Evolutionary conservation across 2,329 filamentous ascomycete species (phyloP), one percentile per base, ranked within the genome.

Genomic region (Salinomyces thailandicus): DNA sequence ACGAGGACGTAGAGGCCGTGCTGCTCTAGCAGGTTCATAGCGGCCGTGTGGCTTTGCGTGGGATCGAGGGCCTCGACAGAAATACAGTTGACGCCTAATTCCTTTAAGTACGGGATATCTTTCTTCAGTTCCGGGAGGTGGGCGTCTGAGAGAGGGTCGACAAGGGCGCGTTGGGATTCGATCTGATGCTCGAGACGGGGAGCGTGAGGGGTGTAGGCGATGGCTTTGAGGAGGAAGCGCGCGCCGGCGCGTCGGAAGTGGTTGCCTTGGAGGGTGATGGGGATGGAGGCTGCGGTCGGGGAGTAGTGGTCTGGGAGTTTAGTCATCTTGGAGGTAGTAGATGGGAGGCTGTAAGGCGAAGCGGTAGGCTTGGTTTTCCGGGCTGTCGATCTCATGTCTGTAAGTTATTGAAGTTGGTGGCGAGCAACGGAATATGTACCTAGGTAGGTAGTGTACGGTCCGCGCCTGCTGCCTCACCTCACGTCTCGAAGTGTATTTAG

Each of bases 191-290:
- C 24, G 15, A 29, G 14, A 19, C 37, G 20, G 7, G 24, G n/a
- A 9, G 35, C 14, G 17, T 36, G 33, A 16, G 44, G 40, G 30
- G 30, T 37, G 38, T 51, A 49, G 9, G 37, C 43, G 19, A 49
- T 36, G 34, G 46, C 48, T 44, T 47, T 47, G 43, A 51, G 39
- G 15, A 51, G 31, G 42, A 49, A 49, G 18, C 43, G 30, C 32
- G 41, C 32, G 2, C 33, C 35, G n/a, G 29, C 35, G 12, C 33
- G 36, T 11, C 18, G 43, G 33, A 45, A 43, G 20, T 14, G 20
- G 18, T 45, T 43, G 18, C 43, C 41, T 28, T 29, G 33, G n/a
- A 36, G 39, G 13, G 20, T n/a, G 16, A 45, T 35, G 4, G 43
- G 27, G 17, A 27, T 16, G 12, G 32, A 32, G 8, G 33, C 36